Evolutionary conservation across 352 stramenopile species (phyloP), one percentile per base, ranked within the genome.

Genomic region (Pythium pyrilobum): DNA sequence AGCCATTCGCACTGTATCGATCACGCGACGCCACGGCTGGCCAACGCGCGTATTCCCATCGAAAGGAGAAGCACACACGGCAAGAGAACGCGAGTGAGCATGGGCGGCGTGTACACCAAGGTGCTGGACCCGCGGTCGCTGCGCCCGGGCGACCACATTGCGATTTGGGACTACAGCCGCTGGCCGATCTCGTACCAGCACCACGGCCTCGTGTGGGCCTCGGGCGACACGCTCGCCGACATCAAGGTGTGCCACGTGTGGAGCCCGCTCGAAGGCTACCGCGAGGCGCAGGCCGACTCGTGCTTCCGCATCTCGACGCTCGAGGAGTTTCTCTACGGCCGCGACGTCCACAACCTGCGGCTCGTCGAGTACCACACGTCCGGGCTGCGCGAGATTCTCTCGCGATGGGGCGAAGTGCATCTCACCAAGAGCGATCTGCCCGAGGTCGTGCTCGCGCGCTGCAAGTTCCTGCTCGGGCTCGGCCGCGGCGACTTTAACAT

Each of bases 291-390:
- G 49, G 78, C 80, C 2, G 84, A 94, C 64, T 94, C 84, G 46
- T 92, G 78, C 59, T 90, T 89, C 57, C 81, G 84, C 45, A 90
- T 94, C 54, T 94, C 84, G 58, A 82, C 84, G 32, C 78, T 94
- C 16, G 76, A 90, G 41, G 81, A 94, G 48, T 94, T 94, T 53
- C 39, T 92, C 20, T 74, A 77, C 50, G 78, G 80, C 21, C 79
- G 84, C 33, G 83, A 68, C 33, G 61, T 76, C 27, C 60, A 57
- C 21, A 65, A 89, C 41, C 50, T 94, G 36, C 80, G 84, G 2
- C 79, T 94, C 8, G 81, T 94, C 31, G 81, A 94, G 59, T 94
- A 94, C 55, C 73, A 94, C 66, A 94, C 84, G 52, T 92, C 81
- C 0, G 82, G 76, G 0, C 50, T 94, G 15, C 80, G 81, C 11